Base-by-base conservation (phyloP, 352 stramenopile genomes). In the Pilasporangium apinafurcum region DNA sequence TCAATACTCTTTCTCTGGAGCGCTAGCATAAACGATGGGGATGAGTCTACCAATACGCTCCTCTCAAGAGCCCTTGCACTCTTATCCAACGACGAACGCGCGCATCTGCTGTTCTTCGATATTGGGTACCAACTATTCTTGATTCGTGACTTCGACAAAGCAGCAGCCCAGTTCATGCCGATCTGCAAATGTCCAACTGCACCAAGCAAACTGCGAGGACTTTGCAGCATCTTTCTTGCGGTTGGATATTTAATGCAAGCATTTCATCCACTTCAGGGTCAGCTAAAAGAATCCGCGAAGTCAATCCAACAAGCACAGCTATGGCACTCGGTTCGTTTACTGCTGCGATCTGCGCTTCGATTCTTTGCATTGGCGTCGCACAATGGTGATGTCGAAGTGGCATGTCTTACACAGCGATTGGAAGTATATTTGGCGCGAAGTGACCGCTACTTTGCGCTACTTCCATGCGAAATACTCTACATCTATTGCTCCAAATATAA, bases 1-100 rank as follows among this genome's bases (percentile, higher is more conserved):
- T 50, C 52, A n/a, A 33, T 74, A 3, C n/a, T 74, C 13, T 64
- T 70, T n/a, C 52, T 65, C 5, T 74, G 63, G 63, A 66, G 52
- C 8, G 51, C 51, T 13, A 58, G 51, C 27, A 38, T 53, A 10
- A 47, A 29, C 16, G 32, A 45, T 18, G 27, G 4, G 10, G 40
- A 18, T 21, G 30, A 33, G 5, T 2, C 14, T 24, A 9, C 6
- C 34, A 8, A 16, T 44, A 18, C 28, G 13, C 12, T 24, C 30
- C 9, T 57, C 13, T 14, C 13, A n/a, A n/a, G 21, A 14, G 49
- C 49, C 25, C 4, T 63, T 8, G 27, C 17, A 14, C 36, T 54
- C 2, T 35, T 53, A 21, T 13, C 26, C 4, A 10, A 12, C n/a
- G 26, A 46, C 7, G 62, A 77, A 8, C 38, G 57, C 6, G 52